Conservation (phyloP, 2,329 filamentous ascomycete species). For the Tolypocladium ophioglossoides region DNA sequence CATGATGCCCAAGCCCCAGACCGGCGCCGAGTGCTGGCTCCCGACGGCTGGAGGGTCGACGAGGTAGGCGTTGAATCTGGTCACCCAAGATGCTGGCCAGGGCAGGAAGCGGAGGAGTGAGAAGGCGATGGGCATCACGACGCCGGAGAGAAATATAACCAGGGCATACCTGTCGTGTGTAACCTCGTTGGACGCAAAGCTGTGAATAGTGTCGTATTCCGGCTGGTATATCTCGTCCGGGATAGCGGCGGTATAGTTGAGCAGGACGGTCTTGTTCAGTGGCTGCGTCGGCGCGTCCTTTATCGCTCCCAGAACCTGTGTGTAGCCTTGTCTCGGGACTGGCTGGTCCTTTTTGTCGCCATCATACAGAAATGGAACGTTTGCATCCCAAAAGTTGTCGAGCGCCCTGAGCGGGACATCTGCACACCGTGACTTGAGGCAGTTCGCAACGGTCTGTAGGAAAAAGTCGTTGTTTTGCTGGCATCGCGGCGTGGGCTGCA, state of each 20-base stretch:
- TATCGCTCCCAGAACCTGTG: not conserved
- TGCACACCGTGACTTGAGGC: constrained; percentile 6
- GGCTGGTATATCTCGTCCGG: constrained; percentile 3
- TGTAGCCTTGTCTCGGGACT: not conserved
- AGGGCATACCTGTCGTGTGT: constrained; percentile 12
- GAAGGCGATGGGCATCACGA: constrained; percentile 9
- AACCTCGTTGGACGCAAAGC: constrained; percentile 2
- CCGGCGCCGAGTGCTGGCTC: constrained; percentile 10
- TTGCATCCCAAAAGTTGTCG: constrained; percentile 6
- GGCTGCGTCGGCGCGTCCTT: not conserved
- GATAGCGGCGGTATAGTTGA: constrained; percentile 7
- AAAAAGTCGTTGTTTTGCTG: constrained; percentile 8
- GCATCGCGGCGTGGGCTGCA: constrained; percentile 4
- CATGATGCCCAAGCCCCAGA: constrained; percentile 12
- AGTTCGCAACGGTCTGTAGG: constrained; percentile 10
- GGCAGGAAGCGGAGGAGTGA: constrained; percentile 19
- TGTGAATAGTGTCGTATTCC: constrained; percentile 3
- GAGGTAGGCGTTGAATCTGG: constrained; percentile 14
- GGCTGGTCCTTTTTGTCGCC: no score
- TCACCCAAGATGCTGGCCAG: constrained; percentile 5
- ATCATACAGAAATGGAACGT: no score
- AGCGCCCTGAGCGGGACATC: constrained; percentile 1
- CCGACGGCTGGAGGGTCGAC: constrained; percentile 17
- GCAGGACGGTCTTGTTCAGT: not conserved
- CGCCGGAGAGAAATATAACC: constrained; percentile 11